Evolutionary conservation across 2,329 filamentous ascomycete genomes (phyloP), one percentile per base, ranked within the genome.

Genomic region (Pseudogymnoascus sp.): DNA sequence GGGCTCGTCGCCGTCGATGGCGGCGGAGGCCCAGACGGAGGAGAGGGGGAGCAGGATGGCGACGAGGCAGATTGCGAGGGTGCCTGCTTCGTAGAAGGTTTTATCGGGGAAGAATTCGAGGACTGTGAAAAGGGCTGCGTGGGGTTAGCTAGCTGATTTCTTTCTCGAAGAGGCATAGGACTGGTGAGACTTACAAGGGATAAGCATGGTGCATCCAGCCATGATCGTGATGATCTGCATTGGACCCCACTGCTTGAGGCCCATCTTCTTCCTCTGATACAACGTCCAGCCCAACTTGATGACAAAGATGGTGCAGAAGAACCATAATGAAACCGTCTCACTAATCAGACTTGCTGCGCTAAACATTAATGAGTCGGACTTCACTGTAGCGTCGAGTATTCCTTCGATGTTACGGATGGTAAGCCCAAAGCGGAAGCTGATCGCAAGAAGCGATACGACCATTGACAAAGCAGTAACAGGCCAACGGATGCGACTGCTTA

Each of bases 191-290:
- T 74, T 77, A 87, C 86, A 81, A 71, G 87, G 87, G 66, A 88
- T 77, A 35, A 86, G 70, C 78, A 89, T 79, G 1, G 86, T 88
- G 74, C 88, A 86, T 66, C 83, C 85, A 59, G 84, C 83, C 81
- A 88, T 87, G 69, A 88, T 81, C 71, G 87, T 87, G 65, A 89
- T 83, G 64, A 87, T 81, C 68, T 87, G 83, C 79, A 89, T 84
- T 1, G 84, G 83, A 9, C 84, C 84, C 69, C 87, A 87, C 63
- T 83, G 80, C 63, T 76, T 79, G 69, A 87, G 77, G 1, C 84
- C 83, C 65, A 88, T 75, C 68, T 76, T 77, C 63, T 77, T 79
- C 21, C 87, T 81, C 66, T 82, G 77, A 8, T 77, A 71, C 35
- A 89, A 80, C 6, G 84, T 84, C 66, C 79, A 76, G 6, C 80